phyloP scores from a whole-genome alignment of 2,329 filamentous ascomycete species.

The Alternaria hordeiaustralica region DNA sequence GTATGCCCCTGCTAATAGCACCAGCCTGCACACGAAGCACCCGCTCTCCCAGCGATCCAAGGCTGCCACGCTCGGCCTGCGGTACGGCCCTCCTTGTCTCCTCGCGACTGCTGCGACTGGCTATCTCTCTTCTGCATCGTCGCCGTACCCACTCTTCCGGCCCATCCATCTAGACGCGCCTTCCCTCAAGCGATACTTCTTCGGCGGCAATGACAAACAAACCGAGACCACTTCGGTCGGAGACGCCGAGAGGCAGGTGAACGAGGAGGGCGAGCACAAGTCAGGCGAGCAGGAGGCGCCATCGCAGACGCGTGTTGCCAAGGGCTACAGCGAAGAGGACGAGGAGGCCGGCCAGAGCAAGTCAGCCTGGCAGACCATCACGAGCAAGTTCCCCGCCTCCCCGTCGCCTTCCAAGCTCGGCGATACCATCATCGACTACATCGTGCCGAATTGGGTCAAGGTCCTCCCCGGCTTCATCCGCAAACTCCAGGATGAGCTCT shows the following conservation, averaged over 20 bases:
- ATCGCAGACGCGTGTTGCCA: slow-evolving; percentile 41
- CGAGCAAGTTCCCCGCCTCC: slow-evolving; percentile 36
- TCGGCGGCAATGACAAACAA: slow-evolving; percentile 16
- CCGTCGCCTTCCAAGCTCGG: slow-evolving; percentile 48
- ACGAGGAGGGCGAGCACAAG: slow-evolving; percentile 16
- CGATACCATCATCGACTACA: slow-evolving; percentile 68
- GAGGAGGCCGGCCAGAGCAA: slow-evolving; percentile 17
- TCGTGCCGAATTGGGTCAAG: slow-evolving; percentile 84
- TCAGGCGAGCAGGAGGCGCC: slow-evolving; percentile 43
- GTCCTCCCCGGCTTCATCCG: slow-evolving; percentile 75
- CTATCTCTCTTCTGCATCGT: slow-evolving; percentile 24
- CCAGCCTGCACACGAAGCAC: slow-evolving; percentile 32
- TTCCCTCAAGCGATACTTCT: slow-evolving; percentile 24
- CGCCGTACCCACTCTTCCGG: slow-evolving; percentile 22
- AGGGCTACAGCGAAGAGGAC: slow-evolving; percentile 30
- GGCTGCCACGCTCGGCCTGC: slow-evolving; percentile 24
- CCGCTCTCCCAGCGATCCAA: slow-evolving; percentile 14
- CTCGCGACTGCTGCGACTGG: slow-evolving; percentile 31
- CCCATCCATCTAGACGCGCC: slow-evolving; percentile 41
- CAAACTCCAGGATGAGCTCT: slow-evolving; percentile 87
- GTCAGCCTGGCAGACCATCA: slow-evolving; percentile 45
- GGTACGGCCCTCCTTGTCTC: slow-evolving; percentile 40
- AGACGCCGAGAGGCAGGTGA: slow-evolving; percentile 24
- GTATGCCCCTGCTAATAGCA: slow-evolving; percentile 11
- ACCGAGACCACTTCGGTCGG: slow-evolving; percentile 25